phyloP scores from a whole-genome alignment of 148 eudicot species.

The Rhododendron henanense region DNA sequence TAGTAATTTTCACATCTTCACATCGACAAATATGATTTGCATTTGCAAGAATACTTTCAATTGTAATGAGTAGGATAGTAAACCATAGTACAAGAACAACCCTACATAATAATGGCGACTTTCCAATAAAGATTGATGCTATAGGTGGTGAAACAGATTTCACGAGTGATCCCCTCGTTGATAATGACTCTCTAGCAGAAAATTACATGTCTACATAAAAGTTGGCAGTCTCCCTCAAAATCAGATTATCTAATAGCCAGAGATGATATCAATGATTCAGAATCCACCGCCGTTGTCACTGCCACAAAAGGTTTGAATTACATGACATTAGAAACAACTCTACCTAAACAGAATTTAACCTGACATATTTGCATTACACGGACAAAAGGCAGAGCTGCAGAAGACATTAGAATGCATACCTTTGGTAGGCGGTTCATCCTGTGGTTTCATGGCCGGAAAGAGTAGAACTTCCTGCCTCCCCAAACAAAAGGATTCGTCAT shows the following conservation, averaged over 20 bases:
- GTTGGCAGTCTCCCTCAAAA: background rate
- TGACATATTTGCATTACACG: background rate
- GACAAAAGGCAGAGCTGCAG: background rate
- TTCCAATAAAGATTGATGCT: background rate
- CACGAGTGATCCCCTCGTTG: background rate
- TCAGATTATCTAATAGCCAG: background rate
- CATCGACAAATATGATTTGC: background rate
- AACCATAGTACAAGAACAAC: background rate
- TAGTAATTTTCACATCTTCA: background rate
- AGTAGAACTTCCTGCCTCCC: slow-evolving; percentile 76
- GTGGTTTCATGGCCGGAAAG: slow-evolving; percentile 96
- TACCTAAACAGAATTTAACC: background rate
- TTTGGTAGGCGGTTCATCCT: slow-evolving; percentile 73
- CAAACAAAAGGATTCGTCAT: background rate
- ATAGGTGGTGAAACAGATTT: background rate
- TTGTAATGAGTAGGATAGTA: background rate
- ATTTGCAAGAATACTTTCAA: background rate
- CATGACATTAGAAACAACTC: background rate
- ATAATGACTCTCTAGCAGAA: background rate
- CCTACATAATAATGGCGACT: background rate
- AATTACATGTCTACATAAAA: background rate
- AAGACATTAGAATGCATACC: slow-evolving; percentile 20
- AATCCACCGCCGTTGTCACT: background rate
- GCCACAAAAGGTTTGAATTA: background rate
- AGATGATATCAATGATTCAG: background rate